Base-by-base conservation (phyloP, 306 rosid species). In the Delonix regia region DNA sequence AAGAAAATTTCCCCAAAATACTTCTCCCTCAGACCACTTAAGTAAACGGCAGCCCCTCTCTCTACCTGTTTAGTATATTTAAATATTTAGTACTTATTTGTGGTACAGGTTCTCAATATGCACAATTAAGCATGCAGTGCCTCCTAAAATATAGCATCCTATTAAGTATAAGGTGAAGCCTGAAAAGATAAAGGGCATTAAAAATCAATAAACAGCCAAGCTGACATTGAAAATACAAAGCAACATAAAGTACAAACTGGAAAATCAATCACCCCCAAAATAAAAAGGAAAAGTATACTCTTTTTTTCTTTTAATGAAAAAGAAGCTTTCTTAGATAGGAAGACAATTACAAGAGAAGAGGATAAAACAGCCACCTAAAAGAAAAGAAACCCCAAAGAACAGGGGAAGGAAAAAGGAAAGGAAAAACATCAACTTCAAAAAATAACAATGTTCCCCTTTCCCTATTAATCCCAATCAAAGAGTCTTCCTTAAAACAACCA, bases 21-120 rank as follows among this genome's bases (percentile, higher is more conserved):
- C 74, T 91, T 95, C 88, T 95, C 99, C 79, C 98, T 89, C 73
- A 91, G 85, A 70, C 99, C 99, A 77, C 98, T 95, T 57, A 92
- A 85, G 76, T 95, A 95, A 82, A 95, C 95, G 52, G 97, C 83
- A 65, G 98, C 80, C 72, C 99, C 98, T 81, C 77, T 95, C 89
- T 95, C 99, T 53, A 95, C 96, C 99, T 92, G 92, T 78, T 81
- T 24, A 78, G 77, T 36, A 78, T 49, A 67, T 75, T 41, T 51
- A 87, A 47, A 78, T 49, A 67, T 75, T 41, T 51, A 87, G 41
- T 53, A 61, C 47, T 83, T 66, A 83, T 71, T 59, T 51, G 28
- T 52, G 64, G 62, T 69, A 70, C 65, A 65, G 61, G 81, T 53
- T 80, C 73, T 67, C 53, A 47, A 16, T 42, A 33, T 70, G 57